Base-by-base conservation (phyloP, 495 filamentous ascomycete species). In the Penicillium atrosanguineum region DNA sequence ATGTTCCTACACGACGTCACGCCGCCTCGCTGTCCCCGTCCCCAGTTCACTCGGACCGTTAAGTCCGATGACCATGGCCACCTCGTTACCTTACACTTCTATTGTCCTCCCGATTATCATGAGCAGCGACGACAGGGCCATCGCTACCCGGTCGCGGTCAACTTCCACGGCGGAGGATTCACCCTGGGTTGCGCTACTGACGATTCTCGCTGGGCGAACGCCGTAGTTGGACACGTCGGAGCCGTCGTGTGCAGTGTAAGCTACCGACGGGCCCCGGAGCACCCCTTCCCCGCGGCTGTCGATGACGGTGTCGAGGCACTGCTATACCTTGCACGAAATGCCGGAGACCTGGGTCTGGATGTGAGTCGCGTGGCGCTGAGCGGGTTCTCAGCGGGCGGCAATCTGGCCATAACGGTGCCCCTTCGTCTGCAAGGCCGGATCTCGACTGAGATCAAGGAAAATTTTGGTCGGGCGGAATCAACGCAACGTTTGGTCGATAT, bases 331-430 rank as follows among this genome's bases (percentile, higher is more conserved):
- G 79, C 84, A 19, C 65, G 70, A 0, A 74, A 87, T 59, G 82
- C 85, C 0, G 64, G 67, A 1, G 81, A 86, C 18, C 59, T 81
- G 18, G 68, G 70, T 0, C 60, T 91, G 42, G 82, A 89, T 68
- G 52, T 80, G 28, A 73, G 77, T 41, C 69, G 84, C 46, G 82
- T 96, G 15, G 88, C 84, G 3, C 71, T 92, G 9, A 89, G 82
- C 6, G 92, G 92, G 15, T 97, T 97, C 70, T 91, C 87, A 0
- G 89, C 90, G 2, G 93, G 93, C 3, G 93, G 84, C 12, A 97
- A 96, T 61, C 81, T 95, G 57, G 82, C 85, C 21, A 84, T 96
- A 56, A 92, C 91, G 0, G 85, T 92, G 0, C 86, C 89, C 0
- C 72, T 96, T 18, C 79, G 86, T 19, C 69, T 96, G 1, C 69